phyloP scores from a whole-genome alignment of 352 stramenopile genomes.

The Pythium phragmitis region DNA sequence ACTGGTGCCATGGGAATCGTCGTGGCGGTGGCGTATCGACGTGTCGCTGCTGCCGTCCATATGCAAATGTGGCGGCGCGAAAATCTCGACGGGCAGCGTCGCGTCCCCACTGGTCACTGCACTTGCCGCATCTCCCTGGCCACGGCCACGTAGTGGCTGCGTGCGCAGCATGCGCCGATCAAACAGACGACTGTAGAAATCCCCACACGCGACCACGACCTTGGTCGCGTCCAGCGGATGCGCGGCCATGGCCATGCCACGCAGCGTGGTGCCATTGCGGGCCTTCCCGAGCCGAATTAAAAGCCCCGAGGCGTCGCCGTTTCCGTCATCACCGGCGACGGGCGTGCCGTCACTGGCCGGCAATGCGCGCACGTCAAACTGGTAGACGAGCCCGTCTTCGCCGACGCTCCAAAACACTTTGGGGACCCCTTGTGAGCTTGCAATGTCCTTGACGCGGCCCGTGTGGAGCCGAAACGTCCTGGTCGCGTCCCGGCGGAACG shows the following conservation, averaged over 20 bases:
- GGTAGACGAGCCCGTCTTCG: slow-evolving; percentile 83
- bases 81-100: slow-evolving; percentile 60
- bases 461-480: slow-evolving; percentile 70
- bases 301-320: slow-evolving; percentile 41
- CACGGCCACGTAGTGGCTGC: slow-evolving; percentile 18
- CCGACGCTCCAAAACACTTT: slow-evolving; percentile 86
- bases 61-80: slow-evolving; percentile 75
- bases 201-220: slow-evolving; percentile 67
- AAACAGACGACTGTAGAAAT: slow-evolving; percentile 79
- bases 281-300: slow-evolving; percentile 66
- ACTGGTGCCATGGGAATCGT: slow-evolving; percentile 71
- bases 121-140: slow-evolving; percentile 22
- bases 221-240: slow-evolving; percentile 77
- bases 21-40: slow-evolving; percentile 40
- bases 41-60: slow-evolving; percentile 51
- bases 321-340: slow-evolving; percentile 17
- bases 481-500: slow-evolving; percentile 61
- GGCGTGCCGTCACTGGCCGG: slow-evolving; percentile 35
- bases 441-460: slow-evolving; percentile 84
- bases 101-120: slow-evolving; percentile 23
- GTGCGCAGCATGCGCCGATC: slow-evolving; percentile 76
- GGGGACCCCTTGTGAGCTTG: slow-evolving; percentile 53
- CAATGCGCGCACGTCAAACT: slow-evolving; percentile 77
- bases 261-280: slow-evolving; percentile 40
- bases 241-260: slow-evolving; percentile 71